Percentiles rank a stretch among this genome's conserved stretches.
phyloP scores from a whole-genome alignment of 208 protist genomes.

The Herpetomonas tarakana region DNA sequence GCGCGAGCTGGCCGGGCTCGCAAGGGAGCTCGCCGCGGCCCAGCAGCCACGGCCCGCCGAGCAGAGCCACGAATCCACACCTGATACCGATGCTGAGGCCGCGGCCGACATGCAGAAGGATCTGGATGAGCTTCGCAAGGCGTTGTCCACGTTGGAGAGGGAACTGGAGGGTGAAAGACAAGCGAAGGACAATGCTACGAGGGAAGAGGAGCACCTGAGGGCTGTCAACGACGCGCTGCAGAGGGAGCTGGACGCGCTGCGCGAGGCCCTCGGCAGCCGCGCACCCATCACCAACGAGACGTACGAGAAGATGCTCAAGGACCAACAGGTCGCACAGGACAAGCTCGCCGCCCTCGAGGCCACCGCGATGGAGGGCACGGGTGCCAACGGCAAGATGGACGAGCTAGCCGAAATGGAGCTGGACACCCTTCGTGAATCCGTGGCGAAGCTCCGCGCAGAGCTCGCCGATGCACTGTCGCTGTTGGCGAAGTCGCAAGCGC shows the following conservation, averaged over 20 bases:
- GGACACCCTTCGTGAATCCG: neutral
- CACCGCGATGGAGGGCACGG: neutral
- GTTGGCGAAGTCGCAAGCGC: neutral
- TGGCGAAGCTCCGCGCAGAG: neutral
- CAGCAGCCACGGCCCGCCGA: neutral
- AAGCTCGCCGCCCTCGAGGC: neutral
- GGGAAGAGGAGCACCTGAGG: neutral
- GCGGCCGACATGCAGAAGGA: neutral
- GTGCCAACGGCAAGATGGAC: neutral
- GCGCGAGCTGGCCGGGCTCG: neutral
- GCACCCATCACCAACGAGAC: neutral
- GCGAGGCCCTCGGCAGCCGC: neutral
- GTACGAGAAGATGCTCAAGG: slow-evolving; percentile 3
- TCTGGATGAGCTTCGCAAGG: neutral
- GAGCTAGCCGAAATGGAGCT: neutral
- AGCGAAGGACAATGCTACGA: neutral
- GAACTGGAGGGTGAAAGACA: too few relatives aligned
- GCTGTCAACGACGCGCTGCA: slow-evolving; percentile 1
- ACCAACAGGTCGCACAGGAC: neutral
- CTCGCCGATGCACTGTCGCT: neutral
- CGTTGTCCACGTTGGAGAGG: neutral
- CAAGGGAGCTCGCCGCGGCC: neutral
- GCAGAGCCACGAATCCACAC: neutral
- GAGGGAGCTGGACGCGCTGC: slow-evolving; percentile 4
- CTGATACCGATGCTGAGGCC: neutral